Evolutionary conservation across 2,329 filamentous ascomycete species (phyloP).

Genomic region (Beauveria varroae): DNA sequence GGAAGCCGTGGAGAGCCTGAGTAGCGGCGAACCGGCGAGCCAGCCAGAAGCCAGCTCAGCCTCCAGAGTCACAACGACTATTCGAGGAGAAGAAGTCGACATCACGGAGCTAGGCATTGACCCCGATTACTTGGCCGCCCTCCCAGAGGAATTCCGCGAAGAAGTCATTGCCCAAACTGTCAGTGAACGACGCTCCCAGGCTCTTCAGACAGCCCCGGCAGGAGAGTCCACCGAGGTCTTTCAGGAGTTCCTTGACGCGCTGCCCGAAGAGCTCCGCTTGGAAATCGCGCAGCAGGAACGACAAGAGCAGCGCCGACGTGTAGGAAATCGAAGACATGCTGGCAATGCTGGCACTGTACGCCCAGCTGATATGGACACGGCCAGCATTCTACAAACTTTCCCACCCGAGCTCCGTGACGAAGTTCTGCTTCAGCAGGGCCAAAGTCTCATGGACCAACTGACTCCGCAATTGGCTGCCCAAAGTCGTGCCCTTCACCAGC

Average conservation of each 20-base stretch:
- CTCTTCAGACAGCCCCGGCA: constrained; percentile 55
- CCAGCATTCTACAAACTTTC: constrained; percentile 85
- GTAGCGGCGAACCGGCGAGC: neutral
- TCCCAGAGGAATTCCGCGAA: constrained; percentile 94
- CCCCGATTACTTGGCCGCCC: constrained; percentile 85
- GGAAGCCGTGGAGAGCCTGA: constrained; percentile 65
- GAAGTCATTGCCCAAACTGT: constrained; percentile 92
- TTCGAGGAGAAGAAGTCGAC: constrained; percentile 81
- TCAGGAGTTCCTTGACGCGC: constrained; percentile 85
- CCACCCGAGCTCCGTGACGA: constrained; percentile 77
- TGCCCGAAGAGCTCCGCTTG: constrained; percentile 81
- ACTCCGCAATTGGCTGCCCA: constrained; percentile 82
- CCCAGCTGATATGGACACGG: constrained; percentile 76
- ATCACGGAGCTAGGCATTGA: constrained; percentile 95
- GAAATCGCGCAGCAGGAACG: constrained; percentile 90
- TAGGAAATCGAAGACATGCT: constrained; percentile 65
- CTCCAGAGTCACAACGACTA: constrained; percentile 67
- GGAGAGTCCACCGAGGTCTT: constrained; percentile 80
- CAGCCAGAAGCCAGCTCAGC: constrained; percentile 21
- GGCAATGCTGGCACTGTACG: constrained; percentile 34
- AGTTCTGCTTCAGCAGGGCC: constrained; percentile 85
- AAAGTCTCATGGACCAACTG: constrained; percentile 75
- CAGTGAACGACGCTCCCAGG: constrained; percentile 72
- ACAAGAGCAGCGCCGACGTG: constrained; percentile 77
- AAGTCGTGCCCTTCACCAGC: constrained; percentile 60